Evolutionary conservation across 192 early-diverging fungal species (phyloP), one percentile per base, ranked within the genome.

Genomic region (Coemansia sp.): DNA sequence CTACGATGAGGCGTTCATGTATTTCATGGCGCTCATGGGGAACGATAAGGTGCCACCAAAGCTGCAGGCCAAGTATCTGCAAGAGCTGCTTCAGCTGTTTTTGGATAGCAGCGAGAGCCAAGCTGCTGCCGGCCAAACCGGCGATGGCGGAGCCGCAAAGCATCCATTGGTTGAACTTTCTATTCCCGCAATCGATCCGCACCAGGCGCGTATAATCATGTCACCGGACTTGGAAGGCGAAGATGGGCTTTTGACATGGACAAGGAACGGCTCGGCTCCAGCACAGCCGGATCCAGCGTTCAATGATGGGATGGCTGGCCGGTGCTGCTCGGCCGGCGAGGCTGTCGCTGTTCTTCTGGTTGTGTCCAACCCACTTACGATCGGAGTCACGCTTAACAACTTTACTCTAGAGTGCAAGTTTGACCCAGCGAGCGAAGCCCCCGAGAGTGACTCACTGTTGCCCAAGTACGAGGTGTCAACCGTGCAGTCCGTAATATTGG

Each of bases 1-100:
- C 51, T 87, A 91, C 33, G 85, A 89, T 59, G 84, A 86, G n/a
- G 91, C 94, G 1, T 78, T 97, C 14, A 72, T 86, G 18, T 90
- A 90, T 80, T 97, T 94, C 75, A 84, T 88, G 44, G 89, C 89
- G 66, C 79, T 97, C 33, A 78, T 99, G 58, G 75, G 87, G 21
- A 60, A 69, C 60, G 79, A 73, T 60, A 64, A 71, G 53, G 71
- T 76, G 35, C 70, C 78, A 15, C 65, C 68, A 41, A 73, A 76
- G 67, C 68, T 77, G n/a, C 82, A 82, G 75, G 49, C 76, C 16
- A 80, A 73, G 48, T 85, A 85, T 62, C 60, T 82, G 45, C 73
- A 78, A 16, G 78, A 83, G 67, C 73, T 78, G 21, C 53, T 83
- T n/a, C 70, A 85, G 69, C 55, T 86, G 36, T 84, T 69, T 26